phyloP scores from a whole-genome alignment of 1,284 basidiomycete genomes.

The Sporisorium iseilematis-ciliati region DNA sequence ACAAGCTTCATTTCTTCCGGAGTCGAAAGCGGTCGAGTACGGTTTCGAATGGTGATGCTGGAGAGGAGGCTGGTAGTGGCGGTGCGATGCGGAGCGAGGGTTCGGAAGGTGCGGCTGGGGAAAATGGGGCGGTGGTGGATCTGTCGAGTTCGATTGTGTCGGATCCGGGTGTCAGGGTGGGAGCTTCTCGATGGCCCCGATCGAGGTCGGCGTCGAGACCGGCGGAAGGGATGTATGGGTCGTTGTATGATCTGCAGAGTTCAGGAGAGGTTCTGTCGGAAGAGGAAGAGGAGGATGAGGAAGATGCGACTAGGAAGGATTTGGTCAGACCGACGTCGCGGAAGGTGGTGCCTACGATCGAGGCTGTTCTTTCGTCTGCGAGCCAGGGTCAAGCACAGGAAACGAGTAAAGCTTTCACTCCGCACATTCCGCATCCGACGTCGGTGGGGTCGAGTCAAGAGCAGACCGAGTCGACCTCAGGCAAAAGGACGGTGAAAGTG shows the following conservation, averaged over 20 bases:
- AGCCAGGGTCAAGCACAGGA: background rate
- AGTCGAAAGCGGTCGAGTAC: conserved; percentile 33
- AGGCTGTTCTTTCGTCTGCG: conserved; percentile 15
- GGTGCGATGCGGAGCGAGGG: background rate
- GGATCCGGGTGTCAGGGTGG: conserved; percentile 27
- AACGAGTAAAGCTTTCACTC: conserved; percentile 7
- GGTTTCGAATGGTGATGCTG: conserved; percentile 6
- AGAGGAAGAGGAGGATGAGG: conserved; percentile 42
- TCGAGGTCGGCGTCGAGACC: conserved; percentile 21
- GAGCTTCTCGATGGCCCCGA: conserved; percentile 16
- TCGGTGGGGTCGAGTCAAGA: background rate
- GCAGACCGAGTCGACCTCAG: background rate
- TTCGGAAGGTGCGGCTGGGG: conserved; percentile 11
- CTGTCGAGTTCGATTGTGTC: conserved; percentile 47
- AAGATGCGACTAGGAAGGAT: background rate
- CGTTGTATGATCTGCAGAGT: conserved; percentile 33
- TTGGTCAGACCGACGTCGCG: background rate
- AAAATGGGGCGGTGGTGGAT: conserved; percentile 10
- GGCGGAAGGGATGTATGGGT: conserved; percentile 21
- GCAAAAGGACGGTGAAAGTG: conserved; percentile 33
- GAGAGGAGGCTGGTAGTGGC: background rate
- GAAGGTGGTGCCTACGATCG: conserved; percentile 22
- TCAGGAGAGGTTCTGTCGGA: conserved; percentile 41
- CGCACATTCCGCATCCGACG: conserved; percentile 37
- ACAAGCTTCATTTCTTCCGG: conserved; percentile 24